Percentiles rank a stretch among this genome's conserved stretches.
Evolutionary conservation across 495 filamentous ascomycete genomes (phyloP).

Genomic region (Astrocystis sublimbata): DNA sequence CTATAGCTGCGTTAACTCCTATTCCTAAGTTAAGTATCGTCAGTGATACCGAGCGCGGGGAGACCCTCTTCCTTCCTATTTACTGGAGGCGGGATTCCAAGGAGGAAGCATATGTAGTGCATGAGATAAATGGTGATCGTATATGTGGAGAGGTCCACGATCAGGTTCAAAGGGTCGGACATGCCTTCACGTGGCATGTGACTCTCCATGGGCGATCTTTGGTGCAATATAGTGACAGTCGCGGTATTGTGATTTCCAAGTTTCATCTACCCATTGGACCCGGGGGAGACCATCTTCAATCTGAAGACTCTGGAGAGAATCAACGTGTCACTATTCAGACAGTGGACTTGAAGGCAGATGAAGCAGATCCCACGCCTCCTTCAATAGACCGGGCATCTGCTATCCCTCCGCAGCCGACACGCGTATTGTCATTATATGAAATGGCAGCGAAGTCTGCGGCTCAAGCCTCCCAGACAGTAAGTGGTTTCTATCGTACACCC

Average conservation of each 20-base stretch:
- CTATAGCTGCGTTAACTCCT: not conserved
- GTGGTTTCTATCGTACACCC: not conserved
- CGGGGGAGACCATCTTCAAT: not conserved
- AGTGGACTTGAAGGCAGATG: constrained; percentile 24
- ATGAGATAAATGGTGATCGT: not conserved
- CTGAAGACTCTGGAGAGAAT: not conserved
- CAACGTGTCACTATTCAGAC: constrained; percentile 17
- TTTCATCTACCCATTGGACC: constrained; percentile 21
- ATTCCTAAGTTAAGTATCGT: not conserved
- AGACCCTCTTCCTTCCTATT: not conserved
- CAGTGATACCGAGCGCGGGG: not conserved
- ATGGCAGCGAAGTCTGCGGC: constrained; percentile 50
- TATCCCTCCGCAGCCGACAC: constrained; percentile 8
- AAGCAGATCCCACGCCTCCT: constrained; percentile 14
- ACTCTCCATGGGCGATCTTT: constrained; percentile 26
- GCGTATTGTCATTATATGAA: constrained; percentile 60
- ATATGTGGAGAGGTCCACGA: not conserved
- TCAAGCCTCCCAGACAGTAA: constrained; percentile 18
- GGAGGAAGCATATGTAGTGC: no score
- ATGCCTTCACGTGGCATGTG: constrained; percentile 12
- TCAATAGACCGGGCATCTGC: not conserved
- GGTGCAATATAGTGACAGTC: constrained; percentile 35
- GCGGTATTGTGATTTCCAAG: constrained; percentile 29
- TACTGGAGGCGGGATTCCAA: not conserved
- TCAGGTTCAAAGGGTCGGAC: not conserved